These are phyloP conservation scores for Pseudogymnoascus sp. DNA, from an alignment of 2,329 filamentous ascomycete species.

Conservation along the genomic window DNA sequence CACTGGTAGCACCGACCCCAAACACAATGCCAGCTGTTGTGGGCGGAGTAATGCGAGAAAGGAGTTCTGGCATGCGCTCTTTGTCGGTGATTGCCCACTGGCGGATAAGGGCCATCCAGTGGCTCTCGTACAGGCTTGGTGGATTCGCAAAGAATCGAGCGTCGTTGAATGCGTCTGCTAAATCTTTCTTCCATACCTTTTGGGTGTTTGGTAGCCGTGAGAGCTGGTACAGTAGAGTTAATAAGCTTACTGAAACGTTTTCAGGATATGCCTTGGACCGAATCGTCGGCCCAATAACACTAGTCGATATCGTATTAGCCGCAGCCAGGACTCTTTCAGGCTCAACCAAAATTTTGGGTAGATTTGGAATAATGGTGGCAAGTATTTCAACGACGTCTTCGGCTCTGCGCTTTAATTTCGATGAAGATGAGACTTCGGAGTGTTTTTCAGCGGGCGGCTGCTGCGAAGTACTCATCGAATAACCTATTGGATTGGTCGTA, in stretches of 20 bases:
- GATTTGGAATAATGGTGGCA: slow-evolving; percentile 67
- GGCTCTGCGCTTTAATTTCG: slow-evolving; percentile 37
- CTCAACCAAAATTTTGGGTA: slow-evolving; percentile 77
- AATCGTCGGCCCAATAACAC: slow-evolving; percentile 73
- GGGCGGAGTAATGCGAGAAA: slow-evolving; percentile 72
- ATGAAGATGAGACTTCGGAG: slow-evolving; percentile 29
- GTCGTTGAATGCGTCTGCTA: slow-evolving; percentile 88
- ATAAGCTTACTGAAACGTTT: slow-evolving; percentile 64
- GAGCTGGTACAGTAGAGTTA: slow-evolving; percentile 70
- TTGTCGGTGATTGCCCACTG: slow-evolving; percentile 85
- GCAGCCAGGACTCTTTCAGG: slow-evolving; percentile 74
- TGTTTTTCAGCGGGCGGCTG: slow-evolving; percentile 33
- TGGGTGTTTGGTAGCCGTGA: slow-evolving; percentile 70
- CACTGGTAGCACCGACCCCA: slow-evolving; percentile 91
- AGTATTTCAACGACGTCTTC: slow-evolving; percentile 77
- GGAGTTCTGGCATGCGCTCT: slow-evolving; percentile 74
- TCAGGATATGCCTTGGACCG: slow-evolving; percentile 82
- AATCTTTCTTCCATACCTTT: slow-evolving; percentile 88
- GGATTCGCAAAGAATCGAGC: slow-evolving; percentile 71
- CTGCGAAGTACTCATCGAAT: slow-evolving; percentile 50
- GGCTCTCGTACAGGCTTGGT: slow-evolving; percentile 55
- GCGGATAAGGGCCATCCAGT: slow-evolving; percentile 76
- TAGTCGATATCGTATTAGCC: slow-evolving; percentile 72
- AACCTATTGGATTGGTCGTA: slow-evolving; percentile 74
- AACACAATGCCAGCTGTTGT: slow-evolving; percentile 96